Base-by-base conservation (phyloP, 306 rosid genomes). In the Cicer bijugum region DNA sequence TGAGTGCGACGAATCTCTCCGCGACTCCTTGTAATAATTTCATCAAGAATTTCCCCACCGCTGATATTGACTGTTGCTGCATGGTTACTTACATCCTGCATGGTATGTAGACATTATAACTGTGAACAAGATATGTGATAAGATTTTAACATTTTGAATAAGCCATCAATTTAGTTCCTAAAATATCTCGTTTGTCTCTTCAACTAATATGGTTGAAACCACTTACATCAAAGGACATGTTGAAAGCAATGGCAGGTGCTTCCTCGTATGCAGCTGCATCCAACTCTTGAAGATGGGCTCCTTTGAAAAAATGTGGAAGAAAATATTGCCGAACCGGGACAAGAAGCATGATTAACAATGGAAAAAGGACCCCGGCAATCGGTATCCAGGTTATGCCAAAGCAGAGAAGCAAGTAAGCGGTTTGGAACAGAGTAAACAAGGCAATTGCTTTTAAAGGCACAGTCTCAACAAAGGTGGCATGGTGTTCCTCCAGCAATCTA, bases 341-440 rank as follows among this genome's bases (percentile, higher is more conserved):
- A n/a, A 93, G 97, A 80, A 93, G 97, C 98, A 93, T 93, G 89
- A 93, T 93, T 79, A 93, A 78, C 88, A 89, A 70, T 0, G 98
- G 98, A 85, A 93, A 93, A 60, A 90, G 97, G 77, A 90, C 93
- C 64, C 98, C 98, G 1, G 98, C 98, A 57, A 93, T 79, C 45
- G 98, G 98, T 78, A 93, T 90, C 98, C 97, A 93, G 28, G 98
- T 93, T 82, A 93, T 4, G 77, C 98, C 97, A 39, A 93, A 93
- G 82, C 98, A 93, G 12, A 91, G 58, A 69, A 93, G 90, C 89
- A 93, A 83, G 87, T 93, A 93, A n/a, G 70, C 77, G 60, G 93
- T 86, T 84, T 93, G 98, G 85, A 93, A 93, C 77, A 90, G 6
- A 73, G 98, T 93, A 86, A 93, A 93, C 53, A 83, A 7, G 33